Base-by-base conservation (phyloP, 2,329 filamentous ascomycete species). In the Diaporthe vexans region DNA sequence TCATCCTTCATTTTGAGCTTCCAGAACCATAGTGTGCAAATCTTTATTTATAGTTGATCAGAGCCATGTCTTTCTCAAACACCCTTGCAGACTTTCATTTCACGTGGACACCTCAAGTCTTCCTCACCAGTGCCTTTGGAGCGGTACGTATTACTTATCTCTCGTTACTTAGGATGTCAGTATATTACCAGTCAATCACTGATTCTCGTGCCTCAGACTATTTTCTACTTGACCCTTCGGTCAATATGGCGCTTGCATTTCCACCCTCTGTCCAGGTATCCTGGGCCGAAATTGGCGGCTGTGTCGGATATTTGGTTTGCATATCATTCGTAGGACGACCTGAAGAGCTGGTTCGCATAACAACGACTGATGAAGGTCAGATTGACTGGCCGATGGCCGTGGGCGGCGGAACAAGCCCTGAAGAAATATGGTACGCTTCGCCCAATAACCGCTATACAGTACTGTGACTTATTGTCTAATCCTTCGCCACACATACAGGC, bases 161-260 rank as follows among this genome's bases (percentile, higher is more conserved):
- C 29, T 29, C 29, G 29, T 29, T 2, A 3, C 29, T 33, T 33
- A 5, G 6, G 29, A 33, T 33, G 5, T 5, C 29, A 33, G 29
- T 33, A 51, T 10, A 7, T 15, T 3, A 51, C 21, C 9, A 19
- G 4, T 4, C 2, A 4, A 29, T 48, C 19, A 48, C 46, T 48
- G 6, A 48, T n/a, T 0, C 10, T 10, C 19, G 0, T 21, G 21
- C 46, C 6, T n/a, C n/a, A 51, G 48, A 1, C 35, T 33, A 29
- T 73, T 10, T 35, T 69, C 46, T 73, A 37, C 8, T 51, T 37
- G 24, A n/a, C 56, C 1, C 1, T 59, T 19, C 65, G 48, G 21
- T 61, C 56, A 21, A 26, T 72, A 33, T 82, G 80, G 65, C 51
- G 48, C 6, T 40, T 74, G 4, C 73, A 74, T 43, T 70, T 77